phyloP scores from a whole-genome alignment of 495 filamentous ascomycete species.

The Penicillium desertorum region DNA sequence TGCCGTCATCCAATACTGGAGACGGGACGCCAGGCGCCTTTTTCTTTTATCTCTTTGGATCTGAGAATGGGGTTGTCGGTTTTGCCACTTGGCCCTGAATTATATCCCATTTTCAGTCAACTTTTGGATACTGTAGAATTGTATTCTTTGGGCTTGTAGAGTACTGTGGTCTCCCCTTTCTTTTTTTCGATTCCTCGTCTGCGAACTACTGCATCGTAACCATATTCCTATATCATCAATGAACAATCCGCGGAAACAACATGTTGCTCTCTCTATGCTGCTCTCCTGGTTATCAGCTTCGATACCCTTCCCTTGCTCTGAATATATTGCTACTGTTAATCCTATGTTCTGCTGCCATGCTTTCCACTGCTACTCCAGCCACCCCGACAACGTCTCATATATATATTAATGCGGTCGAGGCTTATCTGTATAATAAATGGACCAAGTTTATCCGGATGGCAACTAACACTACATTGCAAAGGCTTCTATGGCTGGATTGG shows the following conservation, averaged over 20 bases:
- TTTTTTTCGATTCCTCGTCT: too few relatives aligned
- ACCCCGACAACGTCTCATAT: background rate
- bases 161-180: background rate
- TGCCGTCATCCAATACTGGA: slow-evolving; percentile 5
- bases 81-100: slow-evolving; percentile 25
- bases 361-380: background rate
- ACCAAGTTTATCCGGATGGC: background rate
- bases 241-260: too few relatives aligned
- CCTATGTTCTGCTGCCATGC: too few relatives aligned
- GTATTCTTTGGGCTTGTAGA: background rate
- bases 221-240: background rate
- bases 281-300: background rate
- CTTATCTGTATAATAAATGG: background rate
- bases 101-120: slow-evolving; percentile 24
- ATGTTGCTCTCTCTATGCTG: background rate
- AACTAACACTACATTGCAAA: background rate
- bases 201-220: background rate
- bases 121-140: background rate
- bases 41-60: slow-evolving; percentile 27
- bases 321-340: background rate
- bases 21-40: slow-evolving; percentile 10
- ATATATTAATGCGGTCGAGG: background rate
- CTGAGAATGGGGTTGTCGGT: slow-evolving; percentile 10
- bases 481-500: too few relatives aligned
- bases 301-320: background rate